Evolutionary conservation across 2,329 filamentous ascomycete species (phyloP).

Genomic region (Laburnicola sp.): DNA sequence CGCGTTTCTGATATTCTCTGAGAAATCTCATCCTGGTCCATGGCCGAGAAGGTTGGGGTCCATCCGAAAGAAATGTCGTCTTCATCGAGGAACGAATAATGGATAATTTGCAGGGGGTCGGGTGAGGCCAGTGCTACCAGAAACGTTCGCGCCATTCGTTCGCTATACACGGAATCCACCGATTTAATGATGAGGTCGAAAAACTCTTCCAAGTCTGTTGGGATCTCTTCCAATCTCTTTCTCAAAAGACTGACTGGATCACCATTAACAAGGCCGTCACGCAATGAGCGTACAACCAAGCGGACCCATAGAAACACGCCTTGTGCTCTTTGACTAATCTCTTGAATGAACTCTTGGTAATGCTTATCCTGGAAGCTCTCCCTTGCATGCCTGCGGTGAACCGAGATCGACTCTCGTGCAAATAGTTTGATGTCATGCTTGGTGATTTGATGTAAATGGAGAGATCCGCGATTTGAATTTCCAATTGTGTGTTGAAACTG

Average conservation of each 20-base stretch:
- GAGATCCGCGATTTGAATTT: not conserved
- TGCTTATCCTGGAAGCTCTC: not conserved
- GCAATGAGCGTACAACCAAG: conserved; percentile 1
- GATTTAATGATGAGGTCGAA: not conserved
- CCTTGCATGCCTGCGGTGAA: not conserved
- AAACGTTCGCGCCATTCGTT: conserved; percentile 1
- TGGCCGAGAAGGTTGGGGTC: not conserved
- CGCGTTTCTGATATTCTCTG: not conserved
- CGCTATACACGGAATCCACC: not conserved
- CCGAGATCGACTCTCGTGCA: not conserved
- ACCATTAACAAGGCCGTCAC: not conserved
- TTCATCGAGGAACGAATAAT: conserved; percentile 6
- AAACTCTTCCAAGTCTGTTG: conserved; percentile 1
- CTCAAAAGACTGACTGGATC: not conserved
- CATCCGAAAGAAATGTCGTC: not conserved
- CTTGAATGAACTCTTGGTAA: not conserved
- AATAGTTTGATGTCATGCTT: not conserved
- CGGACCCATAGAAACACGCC: conserved; percentile 10
- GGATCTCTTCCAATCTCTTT: not conserved
- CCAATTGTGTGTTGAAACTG: not conserved
- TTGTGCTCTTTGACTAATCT: not conserved
- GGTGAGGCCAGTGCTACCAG: not conserved
- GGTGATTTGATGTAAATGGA: conserved; percentile 8
- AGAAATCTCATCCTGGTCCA: not conserved
- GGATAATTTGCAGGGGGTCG: not conserved